These are phyloP conservation scores for Warburgia ugandensis DNA, from an alignment of 164 flowering plant species.

Conservation along the genomic window DNA sequence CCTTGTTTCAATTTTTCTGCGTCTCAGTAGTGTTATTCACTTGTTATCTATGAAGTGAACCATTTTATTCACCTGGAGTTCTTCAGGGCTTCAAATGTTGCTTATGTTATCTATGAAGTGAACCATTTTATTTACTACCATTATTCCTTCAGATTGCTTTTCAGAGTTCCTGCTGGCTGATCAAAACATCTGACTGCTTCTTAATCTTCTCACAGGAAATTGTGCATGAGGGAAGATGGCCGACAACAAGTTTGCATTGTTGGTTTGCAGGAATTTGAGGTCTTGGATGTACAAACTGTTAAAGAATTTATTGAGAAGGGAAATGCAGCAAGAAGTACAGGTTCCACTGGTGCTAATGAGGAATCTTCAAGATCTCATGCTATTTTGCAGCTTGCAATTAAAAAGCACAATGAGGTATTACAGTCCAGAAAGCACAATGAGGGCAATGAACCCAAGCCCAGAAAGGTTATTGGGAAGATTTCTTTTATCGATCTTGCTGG, in stretches of 20 bases:
- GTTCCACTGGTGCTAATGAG: conserved; percentile 99
- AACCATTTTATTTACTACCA: no score
- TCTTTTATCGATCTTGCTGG: conserved; percentile 99
- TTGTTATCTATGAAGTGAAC: no score
- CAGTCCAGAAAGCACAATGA: conserved; percentile 68
- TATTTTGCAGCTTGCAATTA: conserved; percentile 80
- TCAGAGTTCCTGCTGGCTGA: no score
- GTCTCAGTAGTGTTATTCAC: no score
- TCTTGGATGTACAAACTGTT: conserved; percentile 89
- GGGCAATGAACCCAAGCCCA: conserved; percentile 55
- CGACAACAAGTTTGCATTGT: conserved; percentile 98
- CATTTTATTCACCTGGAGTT: no score
- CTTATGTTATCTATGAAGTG: no score
- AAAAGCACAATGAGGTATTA: conserved; percentile 75
- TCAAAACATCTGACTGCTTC: background rate
- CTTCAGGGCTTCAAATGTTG: no score
- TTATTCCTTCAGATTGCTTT: no score
- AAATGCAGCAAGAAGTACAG: conserved; percentile 94
- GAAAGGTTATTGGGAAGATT: conserved; percentile 85
- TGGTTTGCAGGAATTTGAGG: conserved; percentile 98
- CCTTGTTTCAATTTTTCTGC: no score
- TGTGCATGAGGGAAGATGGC: conserved; percentile 99
- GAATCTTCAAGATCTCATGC: conserved; percentile 99
- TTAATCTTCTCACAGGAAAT: conserved; percentile 52
- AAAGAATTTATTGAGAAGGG: conserved; percentile 95